Evolutionary conservation across 805 yeast species (phyloP).

Genomic region (Ogataea chonburiensis): DNA sequence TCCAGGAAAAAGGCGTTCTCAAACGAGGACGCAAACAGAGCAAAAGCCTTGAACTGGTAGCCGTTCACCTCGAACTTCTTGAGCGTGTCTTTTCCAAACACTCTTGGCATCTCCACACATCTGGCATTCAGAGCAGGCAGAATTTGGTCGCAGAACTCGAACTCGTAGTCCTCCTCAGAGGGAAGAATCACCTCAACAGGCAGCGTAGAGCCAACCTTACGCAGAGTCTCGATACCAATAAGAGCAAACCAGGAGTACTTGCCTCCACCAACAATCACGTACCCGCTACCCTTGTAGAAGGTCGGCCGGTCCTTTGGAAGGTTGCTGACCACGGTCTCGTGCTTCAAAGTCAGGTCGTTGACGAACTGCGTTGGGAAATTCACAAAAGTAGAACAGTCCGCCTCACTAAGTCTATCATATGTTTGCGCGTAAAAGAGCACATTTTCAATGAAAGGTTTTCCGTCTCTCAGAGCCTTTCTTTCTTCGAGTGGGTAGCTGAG

Average conservation of each 20-base stretch:
- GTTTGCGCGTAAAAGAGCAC: constrained; percentile 31
- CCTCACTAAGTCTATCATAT: constrained; percentile 28
- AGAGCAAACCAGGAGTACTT: constrained; percentile 70
- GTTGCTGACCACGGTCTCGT: constrained; percentile 30
- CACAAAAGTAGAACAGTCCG: constrained; percentile 26
- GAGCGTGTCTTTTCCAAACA: constrained; percentile 55
- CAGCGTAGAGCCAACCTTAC: constrained; percentile 63
- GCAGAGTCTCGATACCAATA: constrained; percentile 59
- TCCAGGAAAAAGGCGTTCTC: constrained; percentile 71
- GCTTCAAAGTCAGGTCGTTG: constrained; percentile 35
- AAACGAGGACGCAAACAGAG: constrained; percentile 69
- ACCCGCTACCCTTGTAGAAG: constrained; percentile 41
- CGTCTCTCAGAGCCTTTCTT: constrained; percentile 31
- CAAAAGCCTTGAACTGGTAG: constrained; percentile 69
- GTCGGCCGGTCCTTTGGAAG: constrained; percentile 30
- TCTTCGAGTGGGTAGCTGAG: constrained; percentile 33
- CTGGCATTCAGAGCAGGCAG: constrained; percentile 62
- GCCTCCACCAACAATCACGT: constrained; percentile 81
- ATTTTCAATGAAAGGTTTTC: constrained; percentile 35
- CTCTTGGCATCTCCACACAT: constrained; percentile 64
- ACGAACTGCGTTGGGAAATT: constrained; percentile 33
- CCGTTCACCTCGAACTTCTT: constrained; percentile 51
- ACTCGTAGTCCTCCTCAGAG: constrained; percentile 64
- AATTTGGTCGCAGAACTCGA: constrained; percentile 62
- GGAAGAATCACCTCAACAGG: constrained; percentile 88